Evolutionary conservation across 176 grass and related monocot genomes (phyloP).

Genomic region (Avena insularis): DNA sequence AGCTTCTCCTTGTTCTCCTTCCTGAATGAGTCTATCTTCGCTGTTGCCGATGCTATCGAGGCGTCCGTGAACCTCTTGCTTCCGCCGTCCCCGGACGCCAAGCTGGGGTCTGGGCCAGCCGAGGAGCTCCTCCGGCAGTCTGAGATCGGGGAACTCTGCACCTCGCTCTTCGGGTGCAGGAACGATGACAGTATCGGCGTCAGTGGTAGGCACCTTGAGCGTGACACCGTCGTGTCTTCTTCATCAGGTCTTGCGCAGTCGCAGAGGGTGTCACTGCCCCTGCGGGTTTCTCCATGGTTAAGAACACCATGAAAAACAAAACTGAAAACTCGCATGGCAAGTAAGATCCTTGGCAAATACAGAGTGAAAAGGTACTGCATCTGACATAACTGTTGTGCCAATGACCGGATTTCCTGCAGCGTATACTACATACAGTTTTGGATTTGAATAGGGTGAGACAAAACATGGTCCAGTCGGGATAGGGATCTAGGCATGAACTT

Average conservation of each 20-base stretch:
- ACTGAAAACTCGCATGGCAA: neutral
- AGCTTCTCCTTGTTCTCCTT: conserved; percentile 72
- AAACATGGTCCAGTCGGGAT: conserved; percentile 23
- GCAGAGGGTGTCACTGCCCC: conserved; percentile 47
- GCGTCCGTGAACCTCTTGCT: conserved; percentile 56
- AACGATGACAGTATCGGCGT: conserved; percentile 67
- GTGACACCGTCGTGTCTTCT: conserved; percentile 52
- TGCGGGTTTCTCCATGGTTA: conserved; percentile 36
- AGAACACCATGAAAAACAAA: conserved; percentile 12
- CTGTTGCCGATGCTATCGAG: neutral
- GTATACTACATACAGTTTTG: neutral
- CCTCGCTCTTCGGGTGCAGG: conserved; percentile 52
- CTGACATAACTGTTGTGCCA: neutral
- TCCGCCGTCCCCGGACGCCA: conserved; percentile 49
- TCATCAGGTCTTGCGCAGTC: conserved; percentile 48
- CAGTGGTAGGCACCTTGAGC: conserved; percentile 69
- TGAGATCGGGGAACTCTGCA: conserved; percentile 59
- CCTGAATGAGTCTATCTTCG: conserved; percentile 63
- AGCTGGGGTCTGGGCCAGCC: conserved; percentile 38
- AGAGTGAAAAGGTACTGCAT: neutral
- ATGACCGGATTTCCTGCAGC: neutral
- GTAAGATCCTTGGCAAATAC: neutral
- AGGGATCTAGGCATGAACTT: conserved; percentile 26
- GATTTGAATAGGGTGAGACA: conserved; percentile 39
- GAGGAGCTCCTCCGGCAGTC: conserved; percentile 78